These are phyloP conservation scores for Turritis glabra DNA, from an alignment of 345 rosid species.

Conservation along the genomic window DNA sequence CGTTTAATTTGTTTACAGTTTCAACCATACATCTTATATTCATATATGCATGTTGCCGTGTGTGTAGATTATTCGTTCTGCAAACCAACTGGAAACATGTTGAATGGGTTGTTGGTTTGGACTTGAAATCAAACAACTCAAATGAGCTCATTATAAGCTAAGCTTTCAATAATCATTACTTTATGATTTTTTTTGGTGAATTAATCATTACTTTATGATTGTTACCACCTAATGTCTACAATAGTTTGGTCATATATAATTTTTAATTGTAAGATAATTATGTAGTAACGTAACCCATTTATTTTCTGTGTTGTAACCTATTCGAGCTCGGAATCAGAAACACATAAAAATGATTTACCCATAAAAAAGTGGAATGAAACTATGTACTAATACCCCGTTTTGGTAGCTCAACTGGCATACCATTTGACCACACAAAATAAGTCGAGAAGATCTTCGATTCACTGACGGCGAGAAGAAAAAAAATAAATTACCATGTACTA, in stretches of 20 bases:
- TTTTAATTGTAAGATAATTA: background rate
- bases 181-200: no score
- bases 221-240: slow-evolving; percentile 21
- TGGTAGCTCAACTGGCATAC: no score
- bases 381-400: no score
- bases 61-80: slow-evolving; percentile 1
- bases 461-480: background rate
- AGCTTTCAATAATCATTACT: background rate
- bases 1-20: background rate
- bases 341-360: no score
- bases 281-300: background rate
- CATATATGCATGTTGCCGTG: background rate
- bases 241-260: background rate
- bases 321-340: no score
- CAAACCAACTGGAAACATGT: slow-evolving; percentile 14
- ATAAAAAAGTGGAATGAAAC: no score
- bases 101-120: slow-evolving; percentile 13
- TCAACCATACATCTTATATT: background rate
- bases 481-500: background rate
- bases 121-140: slow-evolving; percentile 11
- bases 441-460: no score
- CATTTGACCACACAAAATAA: no score
- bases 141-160: slow-evolving; percentile 9
- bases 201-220: no score
- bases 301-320: background rate